A percentile compares a stretch with the other conserved stretches of the same genome.
phyloP scores from a whole-genome alignment of 1,284 basidiomycete species.

The Austroboletus niveus region DNA sequence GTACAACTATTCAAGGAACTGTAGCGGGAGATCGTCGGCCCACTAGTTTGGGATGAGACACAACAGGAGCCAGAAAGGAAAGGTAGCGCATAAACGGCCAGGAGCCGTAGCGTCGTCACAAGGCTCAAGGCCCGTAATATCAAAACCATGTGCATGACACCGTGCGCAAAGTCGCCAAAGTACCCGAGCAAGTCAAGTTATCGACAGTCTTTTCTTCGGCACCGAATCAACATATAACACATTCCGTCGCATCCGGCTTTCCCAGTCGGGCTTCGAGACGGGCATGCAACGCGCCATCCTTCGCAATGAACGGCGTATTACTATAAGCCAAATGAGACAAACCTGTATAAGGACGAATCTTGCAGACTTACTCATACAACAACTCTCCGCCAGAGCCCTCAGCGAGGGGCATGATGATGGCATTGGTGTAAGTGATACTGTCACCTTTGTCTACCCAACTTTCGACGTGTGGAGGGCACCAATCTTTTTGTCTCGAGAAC shows the following conservation, averaged over 20 bases:
- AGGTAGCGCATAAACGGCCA: slow-evolving; percentile 6
- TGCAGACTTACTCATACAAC: slow-evolving; percentile 52
- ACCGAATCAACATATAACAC: slow-evolving; percentile 50
- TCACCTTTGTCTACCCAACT: slow-evolving; percentile 19
- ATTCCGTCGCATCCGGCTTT: slow-evolving; percentile 46
- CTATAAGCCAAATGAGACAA: slow-evolving; percentile 30
- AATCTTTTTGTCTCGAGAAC: slow-evolving; percentile 1
- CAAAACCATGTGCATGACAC: neutral
- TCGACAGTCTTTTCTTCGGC: neutral
- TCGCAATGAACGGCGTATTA: slow-evolving; percentile 53
- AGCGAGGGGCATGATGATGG: slow-evolving; percentile 42
- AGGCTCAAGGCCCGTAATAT: neutral
- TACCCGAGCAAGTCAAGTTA: neutral
- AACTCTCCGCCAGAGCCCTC: slow-evolving; percentile 41
- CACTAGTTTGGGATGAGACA: slow-evolving; percentile 16
- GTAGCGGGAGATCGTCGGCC: slow-evolving; percentile 25
- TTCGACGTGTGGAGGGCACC: slow-evolving; percentile 9
- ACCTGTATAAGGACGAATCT: neutral
- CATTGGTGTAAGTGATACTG: slow-evolving; percentile 8
- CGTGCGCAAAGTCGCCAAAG: neutral
- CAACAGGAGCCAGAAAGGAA: slow-evolving; percentile 24
- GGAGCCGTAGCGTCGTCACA: neutral
- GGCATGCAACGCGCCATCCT: slow-evolving; percentile 51
- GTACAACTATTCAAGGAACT: slow-evolving; percentile 39
- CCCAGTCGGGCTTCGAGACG: slow-evolving; percentile 55